phyloP scores from a whole-genome alignment of 2,329 filamentous ascomycete species.

The Trichoderma brevicompactum region DNA sequence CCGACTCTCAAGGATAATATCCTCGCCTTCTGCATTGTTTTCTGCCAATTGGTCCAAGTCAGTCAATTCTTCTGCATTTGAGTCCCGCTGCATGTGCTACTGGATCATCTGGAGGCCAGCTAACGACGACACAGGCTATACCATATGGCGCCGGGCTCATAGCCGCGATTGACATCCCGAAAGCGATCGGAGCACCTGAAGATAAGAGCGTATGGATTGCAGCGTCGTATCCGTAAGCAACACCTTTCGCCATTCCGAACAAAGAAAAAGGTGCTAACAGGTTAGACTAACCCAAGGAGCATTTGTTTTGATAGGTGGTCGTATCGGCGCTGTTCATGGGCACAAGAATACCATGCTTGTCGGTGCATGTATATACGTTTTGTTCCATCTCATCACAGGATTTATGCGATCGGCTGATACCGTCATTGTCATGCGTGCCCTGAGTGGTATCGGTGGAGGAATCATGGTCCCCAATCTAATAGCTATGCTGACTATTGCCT shows the following conservation, averaged over 20 bases:
- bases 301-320: slow-evolving; percentile 57
- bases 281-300: slow-evolving; percentile 54
- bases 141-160: background rate
- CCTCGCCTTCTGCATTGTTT: background rate
- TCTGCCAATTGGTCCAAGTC: slow-evolving; percentile 7
- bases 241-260: background rate
- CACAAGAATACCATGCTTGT: slow-evolving; percentile 53
- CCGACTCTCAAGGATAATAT: background rate
- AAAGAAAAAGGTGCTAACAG: background rate
- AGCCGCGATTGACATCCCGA: slow-evolving; percentile 1
- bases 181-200: background rate
- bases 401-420: slow-evolving; percentile 49
- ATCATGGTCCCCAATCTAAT: slow-evolving; percentile 58
- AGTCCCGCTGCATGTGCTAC: no score
- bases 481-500: slow-evolving; percentile 53
- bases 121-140: background rate
- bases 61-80: background rate
- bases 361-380: slow-evolving; percentile 48
- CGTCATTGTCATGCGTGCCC: slow-evolving; percentile 50
- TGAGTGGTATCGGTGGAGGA: slow-evolving; percentile 54
- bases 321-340: slow-evolving; percentile 58
- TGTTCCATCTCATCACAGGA: slow-evolving; percentile 50
- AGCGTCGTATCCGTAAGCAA: background rate
- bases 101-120: background rate
- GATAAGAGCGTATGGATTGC: slow-evolving; percentile 2